A percentile compares a stretch with the other conserved stretches of the same genome.
Evolutionary conservation across 257 asterid species (phyloP).

Genomic region (Linaria vulgaris): DNA sequence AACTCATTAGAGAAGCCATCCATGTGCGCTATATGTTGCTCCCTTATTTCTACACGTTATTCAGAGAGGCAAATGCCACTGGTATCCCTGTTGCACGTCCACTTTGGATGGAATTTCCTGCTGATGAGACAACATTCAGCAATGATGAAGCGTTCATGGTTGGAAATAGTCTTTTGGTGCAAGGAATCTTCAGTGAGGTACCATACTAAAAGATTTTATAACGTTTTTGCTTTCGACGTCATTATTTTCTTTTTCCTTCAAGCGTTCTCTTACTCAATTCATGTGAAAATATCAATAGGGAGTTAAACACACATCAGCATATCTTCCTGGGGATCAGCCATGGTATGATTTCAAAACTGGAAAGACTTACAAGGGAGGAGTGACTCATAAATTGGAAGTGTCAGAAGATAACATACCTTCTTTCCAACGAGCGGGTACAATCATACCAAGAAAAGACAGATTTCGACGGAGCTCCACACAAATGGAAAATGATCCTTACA

Average conservation of each 20-base stretch:
- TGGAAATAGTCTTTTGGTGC: conserved; percentile 87
- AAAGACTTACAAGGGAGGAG: conserved; percentile 69
- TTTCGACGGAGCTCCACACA: conserved; percentile 89
- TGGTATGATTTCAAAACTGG: conserved; percentile 91
- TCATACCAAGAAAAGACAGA: conserved; percentile 90
- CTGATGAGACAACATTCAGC: conserved; percentile 75
- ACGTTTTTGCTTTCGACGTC: conserved; percentile 4
- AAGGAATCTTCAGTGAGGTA: conserved; percentile 92
- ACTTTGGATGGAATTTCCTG: conserved; percentile 97
- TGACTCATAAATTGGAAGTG: conserved; percentile 65
- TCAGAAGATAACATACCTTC: conserved; percentile 78
- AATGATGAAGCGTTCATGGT: conserved; percentile 98
- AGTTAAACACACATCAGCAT: conserved; percentile 77
- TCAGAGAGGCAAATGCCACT: conserved; percentile 86
- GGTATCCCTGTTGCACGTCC: conserved; percentile 94
- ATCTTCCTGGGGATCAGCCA: conserved; percentile 83
- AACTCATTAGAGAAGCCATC: conserved; percentile 83
- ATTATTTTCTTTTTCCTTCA: neutral
- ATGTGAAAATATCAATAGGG: conserved; percentile 39
- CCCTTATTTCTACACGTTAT: conserved; percentile 89
- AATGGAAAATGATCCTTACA: conserved; percentile 93
- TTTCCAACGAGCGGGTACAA: conserved; percentile 93
- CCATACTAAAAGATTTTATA: conserved; percentile 11
- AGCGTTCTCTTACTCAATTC: conserved; percentile 10
- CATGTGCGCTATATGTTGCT: conserved; percentile 81